Evolutionary conservation across 2,329 filamentous ascomycete genomes (phyloP), one percentile per base, ranked within the genome.

Genomic region (Stemphylium lycopersici): DNA sequence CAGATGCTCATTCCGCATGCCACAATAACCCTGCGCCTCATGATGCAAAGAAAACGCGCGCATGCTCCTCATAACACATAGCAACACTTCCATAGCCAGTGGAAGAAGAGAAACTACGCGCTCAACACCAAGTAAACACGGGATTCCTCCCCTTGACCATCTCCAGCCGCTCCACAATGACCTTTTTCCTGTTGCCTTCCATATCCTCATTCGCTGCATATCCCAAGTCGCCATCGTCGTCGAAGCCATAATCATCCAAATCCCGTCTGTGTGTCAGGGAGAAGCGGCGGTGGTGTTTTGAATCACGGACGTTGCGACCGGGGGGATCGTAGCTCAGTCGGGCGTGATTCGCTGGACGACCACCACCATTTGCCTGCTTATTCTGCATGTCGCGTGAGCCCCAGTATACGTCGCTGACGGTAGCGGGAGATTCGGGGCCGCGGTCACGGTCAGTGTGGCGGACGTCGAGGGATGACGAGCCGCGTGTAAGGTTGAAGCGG

Each of bases 161-260:
- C 80, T 99, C 95, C 54, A 99, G 79, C 59, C 95, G 83, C 81
- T 99, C 95, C 42, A 99, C 93, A 80, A 99, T 98, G 42, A 99
- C 95, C 77, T 95, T 96, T 67, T 93, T 85, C 73, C 90, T 87
- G 68, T 92, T 90, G 11, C 90, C 90, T 76, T 98, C 95, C 85
- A 96, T 91, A 22, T 91, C 95, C 73, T 93, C 91, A 0, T 95
- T 95, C 1, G 93, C 93, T 10, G 93, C 91, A 76, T 96, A 99
- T 8, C 95, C 95, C 24, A 99, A 79, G 76, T 99, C 95, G 0
- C 95, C 95, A 68, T 96, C 93, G 6, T 92, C 81, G 65, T 96
- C 69, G 33, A 55, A 56, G 6, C 67, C 90, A 31, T 68, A 66
- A 12, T 61, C 59, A 33, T 66, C 61, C 16, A 60, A 4, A 64